Base-by-base conservation (phyloP, 768 basidiomycete genomes). In the Pleurotus djamor region DNA sequence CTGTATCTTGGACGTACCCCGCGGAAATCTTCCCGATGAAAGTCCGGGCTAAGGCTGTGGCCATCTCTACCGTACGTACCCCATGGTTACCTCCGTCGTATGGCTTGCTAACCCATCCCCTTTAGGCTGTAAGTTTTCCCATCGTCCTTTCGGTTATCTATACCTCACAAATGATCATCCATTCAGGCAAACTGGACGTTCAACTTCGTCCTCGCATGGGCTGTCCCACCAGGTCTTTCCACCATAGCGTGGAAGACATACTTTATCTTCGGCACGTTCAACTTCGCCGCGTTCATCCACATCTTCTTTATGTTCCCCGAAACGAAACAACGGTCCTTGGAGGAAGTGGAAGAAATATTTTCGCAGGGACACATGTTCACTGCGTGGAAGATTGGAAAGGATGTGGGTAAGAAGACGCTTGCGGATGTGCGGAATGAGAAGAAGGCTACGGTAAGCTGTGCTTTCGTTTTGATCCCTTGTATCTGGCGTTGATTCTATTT, bases 261-360 rank as follows among this genome's bases (percentile, higher is more conserved):
- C 72, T 89, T 89, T 72, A 84, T 91, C 69, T 90, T 91, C 67
- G 88, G 86, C 7, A 73, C 87, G 8, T 90, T 90, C 82, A 89
- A 89, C 76, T 84, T 88, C 60, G 83, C 85, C 0, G 86, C 84
- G 1, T 86, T 80, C 68, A 73, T 90, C 55, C 89, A 91, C 64
- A 76, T 91, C 60, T 75, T 87, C 66, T 91, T 92, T 80, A 87
- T 87, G 80, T 92, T 83, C 79, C 91, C 89, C 10, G 91, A 92
- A 71, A 90, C 89, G 2, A 84, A 85, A 12, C 84, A 85, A 4
- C 79, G 88, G 0, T 83, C 87, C 2, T 81, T 92, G 7, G 91
- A 92, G 71, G 90, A 92, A 70, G 80, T 92, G 44, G 91, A 92
- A 67, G 89, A 86, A 4, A 82, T 92, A 63, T 92, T 92, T 76